Percentiles rank a stretch among this genome's conserved stretches.
These are phyloP conservation scores for Taiozyma onychis DNA, from an alignment of 1,139 yeast species.

Conservation along the genomic window DNA sequence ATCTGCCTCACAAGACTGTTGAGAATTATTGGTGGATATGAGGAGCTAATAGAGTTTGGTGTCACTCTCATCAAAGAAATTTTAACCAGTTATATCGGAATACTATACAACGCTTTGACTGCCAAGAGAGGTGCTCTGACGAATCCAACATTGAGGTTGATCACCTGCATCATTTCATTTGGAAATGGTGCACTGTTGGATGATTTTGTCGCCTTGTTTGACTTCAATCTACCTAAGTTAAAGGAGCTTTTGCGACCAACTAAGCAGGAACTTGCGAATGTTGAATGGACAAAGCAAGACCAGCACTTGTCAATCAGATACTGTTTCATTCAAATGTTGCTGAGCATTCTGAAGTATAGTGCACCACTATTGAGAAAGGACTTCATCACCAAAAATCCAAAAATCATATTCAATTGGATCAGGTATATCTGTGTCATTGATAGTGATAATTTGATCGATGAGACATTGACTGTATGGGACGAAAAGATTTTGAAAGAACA, in stretches of 20 bases:
- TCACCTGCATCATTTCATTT: constrained; percentile 47
- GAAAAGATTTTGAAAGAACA: constrained; percentile 51
- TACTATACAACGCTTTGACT: constrained; percentile 63
- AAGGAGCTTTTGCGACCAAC: constrained; percentile 58
- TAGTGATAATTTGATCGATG: constrained; percentile 36
- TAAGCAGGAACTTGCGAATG: constrained; percentile 37
- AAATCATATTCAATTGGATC: constrained; percentile 59
- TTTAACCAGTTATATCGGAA: constrained; percentile 50
- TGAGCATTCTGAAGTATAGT: constrained; percentile 43
- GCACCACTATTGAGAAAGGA: constrained; percentile 57
- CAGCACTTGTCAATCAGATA: constrained; percentile 44
- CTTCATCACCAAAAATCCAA: constrained; percentile 48
- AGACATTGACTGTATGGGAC: constrained; percentile 44
- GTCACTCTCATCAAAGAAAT: constrained; percentile 45
- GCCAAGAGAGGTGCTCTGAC: constrained; percentile 55
- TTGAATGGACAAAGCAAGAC: constrained; percentile 27
- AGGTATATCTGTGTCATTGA: constrained; percentile 56
- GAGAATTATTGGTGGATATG: constrained; percentile 5
- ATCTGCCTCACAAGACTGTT: constrained; percentile 15
- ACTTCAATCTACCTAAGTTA: constrained; percentile 54
- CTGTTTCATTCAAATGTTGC: constrained; percentile 57
- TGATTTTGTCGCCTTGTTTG: constrained; percentile 60
- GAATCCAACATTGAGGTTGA: constrained; percentile 52
- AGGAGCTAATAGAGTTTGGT: constrained; percentile 24
- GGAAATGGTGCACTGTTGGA: constrained; percentile 46